Percentiles rank a stretch among this genome's conserved stretches.
Evolutionary conservation across 176 grass and related monocot species (phyloP).

Genomic region (Oryza nivara): DNA sequence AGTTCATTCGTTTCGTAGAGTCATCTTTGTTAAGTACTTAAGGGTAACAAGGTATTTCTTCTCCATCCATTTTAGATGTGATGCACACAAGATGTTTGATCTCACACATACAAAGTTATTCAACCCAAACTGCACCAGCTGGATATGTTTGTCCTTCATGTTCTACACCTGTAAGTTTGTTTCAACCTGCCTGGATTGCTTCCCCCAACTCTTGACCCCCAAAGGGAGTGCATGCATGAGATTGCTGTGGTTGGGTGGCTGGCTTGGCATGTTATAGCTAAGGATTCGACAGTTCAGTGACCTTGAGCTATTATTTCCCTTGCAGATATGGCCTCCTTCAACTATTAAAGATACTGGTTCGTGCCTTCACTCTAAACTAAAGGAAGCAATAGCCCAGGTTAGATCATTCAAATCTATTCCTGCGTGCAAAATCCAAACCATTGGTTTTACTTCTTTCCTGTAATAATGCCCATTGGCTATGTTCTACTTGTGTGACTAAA

Average conservation of each 20-base stretch:
- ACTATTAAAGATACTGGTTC: constrained; percentile 98
- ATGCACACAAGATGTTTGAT: constrained; percentile 93
- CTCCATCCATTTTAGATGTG: constrained; percentile 58
- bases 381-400: constrained; percentile 86
- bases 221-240: background rate
- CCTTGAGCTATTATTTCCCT: constrained; percentile 27
- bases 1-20: constrained; percentile 38
- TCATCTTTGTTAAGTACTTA: constrained; percentile 15
- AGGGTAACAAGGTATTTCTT: constrained; percentile 29
- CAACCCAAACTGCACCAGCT: constrained; percentile 83
- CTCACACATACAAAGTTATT: constrained; percentile 78
- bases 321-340: constrained; percentile 93
- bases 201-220: background rate
- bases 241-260: background rate
- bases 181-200: background rate
- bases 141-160: constrained; percentile 87
- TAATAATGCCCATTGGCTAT: constrained; percentile 13
- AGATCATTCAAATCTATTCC: constrained; percentile 26
- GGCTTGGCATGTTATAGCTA: background rate
- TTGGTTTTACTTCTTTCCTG: background rate
- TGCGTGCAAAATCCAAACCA: constrained; percentile 27
- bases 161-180: constrained; percentile 76
- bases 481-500: background rate
- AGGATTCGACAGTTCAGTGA: constrained; percentile 37
- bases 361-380: constrained; percentile 74